Evolutionary conservation across 768 basidiomycete genomes (phyloP).

Genomic region (Rossbeevera mucosa): DNA sequence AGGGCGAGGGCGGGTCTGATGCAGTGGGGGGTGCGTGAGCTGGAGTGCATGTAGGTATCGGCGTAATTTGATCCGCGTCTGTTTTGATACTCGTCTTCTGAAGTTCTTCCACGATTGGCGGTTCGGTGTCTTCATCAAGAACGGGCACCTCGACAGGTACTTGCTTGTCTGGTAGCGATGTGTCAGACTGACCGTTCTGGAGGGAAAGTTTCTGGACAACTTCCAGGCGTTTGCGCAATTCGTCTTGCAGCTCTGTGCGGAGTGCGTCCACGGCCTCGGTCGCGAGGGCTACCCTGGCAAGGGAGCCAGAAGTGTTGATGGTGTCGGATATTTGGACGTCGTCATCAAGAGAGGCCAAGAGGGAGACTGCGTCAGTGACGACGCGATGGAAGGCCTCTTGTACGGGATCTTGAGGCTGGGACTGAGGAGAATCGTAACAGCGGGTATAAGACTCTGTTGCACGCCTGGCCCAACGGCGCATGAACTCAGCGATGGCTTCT

Average conservation of each 20-base stretch:
- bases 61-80: background rate
- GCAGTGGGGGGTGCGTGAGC: background rate
- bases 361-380: constrained; percentile 33
- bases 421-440: constrained; percentile 13
- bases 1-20: background rate
- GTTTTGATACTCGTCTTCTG: no score
- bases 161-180: no score
- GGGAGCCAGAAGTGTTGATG: constrained; percentile 36
- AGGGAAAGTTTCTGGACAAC: constrained; percentile 7
- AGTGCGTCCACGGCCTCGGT: constrained; percentile 47
- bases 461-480: constrained; percentile 54
- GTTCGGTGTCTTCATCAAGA: no score
- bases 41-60: background rate
- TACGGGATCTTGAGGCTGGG: constrained; percentile 11
- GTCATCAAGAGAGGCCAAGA: constrained; percentile 34
- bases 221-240: constrained; percentile 47
- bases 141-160: no score
- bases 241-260: constrained; percentile 53
- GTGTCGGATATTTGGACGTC: constrained; percentile 22
- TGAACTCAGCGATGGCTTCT: constrained; percentile 49
- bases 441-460: constrained; percentile 41
- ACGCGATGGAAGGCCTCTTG: constrained; percentile 29
- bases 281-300: constrained; percentile 50
- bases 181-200: no score
- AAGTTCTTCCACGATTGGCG: no score